Conservation (phyloP, 2,329 filamentous ascomycete genomes). For the Celoporthe dispersa region DNA sequence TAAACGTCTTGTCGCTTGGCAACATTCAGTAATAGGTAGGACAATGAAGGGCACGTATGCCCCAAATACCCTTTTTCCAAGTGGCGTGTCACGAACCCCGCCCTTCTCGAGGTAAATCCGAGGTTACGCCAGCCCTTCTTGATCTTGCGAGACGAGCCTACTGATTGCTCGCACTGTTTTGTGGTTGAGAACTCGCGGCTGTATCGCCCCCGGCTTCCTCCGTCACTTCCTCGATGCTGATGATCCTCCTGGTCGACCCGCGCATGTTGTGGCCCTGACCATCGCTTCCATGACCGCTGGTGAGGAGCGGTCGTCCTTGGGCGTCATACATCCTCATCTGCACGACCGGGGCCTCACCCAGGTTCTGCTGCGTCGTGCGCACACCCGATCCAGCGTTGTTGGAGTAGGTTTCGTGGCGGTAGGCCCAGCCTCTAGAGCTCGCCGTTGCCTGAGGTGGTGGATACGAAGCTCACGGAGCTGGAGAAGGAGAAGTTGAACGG, state of each 20-base stretch:
- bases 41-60: neutral
- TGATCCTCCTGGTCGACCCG: slow-evolving; percentile 20
- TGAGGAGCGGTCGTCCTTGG: slow-evolving; percentile 23
- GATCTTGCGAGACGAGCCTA: neutral
- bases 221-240: slow-evolving; percentile 29
- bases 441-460: slow-evolving; percentile 24
- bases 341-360: slow-evolving; percentile 23
- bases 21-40: neutral
- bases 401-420: slow-evolving; percentile 24
- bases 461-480: slow-evolving; percentile 26
- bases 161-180: neutral
- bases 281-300: neutral
- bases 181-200: neutral
- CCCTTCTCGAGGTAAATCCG: neutral
- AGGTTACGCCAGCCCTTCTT: neutral
- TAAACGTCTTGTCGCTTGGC: neutral
- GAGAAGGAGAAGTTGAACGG: slow-evolving; percentile 29
- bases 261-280: neutral
- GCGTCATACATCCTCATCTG: slow-evolving; percentile 22
- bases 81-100: neutral
- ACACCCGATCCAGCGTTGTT: slow-evolving; percentile 24
- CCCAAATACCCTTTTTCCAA: neutral
- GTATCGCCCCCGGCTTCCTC: slow-evolving; percentile 18
- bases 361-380: slow-evolving; percentile 24
- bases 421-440: slow-evolving; percentile 24